These are phyloP conservation scores for Aureobasidium pullulans DNA, from an alignment of 2,329 filamentous ascomycete genomes.

Conservation along the genomic window DNA sequence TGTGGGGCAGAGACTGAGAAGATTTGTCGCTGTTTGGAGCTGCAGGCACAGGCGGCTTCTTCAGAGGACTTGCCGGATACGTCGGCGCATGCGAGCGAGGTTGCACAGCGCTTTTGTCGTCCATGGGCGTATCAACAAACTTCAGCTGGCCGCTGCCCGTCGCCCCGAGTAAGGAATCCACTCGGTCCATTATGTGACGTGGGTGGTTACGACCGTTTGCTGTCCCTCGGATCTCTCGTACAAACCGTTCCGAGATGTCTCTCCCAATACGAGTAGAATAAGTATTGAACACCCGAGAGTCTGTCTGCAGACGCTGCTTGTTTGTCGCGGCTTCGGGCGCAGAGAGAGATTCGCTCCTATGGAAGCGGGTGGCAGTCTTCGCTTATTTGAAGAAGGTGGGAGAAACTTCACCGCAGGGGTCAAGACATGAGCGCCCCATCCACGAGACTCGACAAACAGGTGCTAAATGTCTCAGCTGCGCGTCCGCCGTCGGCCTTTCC, in stretches of 20 bases:
- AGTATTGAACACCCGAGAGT: background rate
- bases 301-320: background rate
- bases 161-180: background rate
- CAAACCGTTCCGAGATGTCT: background rate
- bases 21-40: background rate
- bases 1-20: background rate
- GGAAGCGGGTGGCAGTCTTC: background rate
- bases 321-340: background rate
- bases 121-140: background rate
- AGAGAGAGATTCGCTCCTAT: background rate
- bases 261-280: background rate
- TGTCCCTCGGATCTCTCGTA: background rate
- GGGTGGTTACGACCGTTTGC: slow-evolving; percentile 2
- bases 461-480: slow-evolving; percentile 4
- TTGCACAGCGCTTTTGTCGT: background rate
- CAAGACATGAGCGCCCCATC: background rate
- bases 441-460: background rate
- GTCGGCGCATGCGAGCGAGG: slow-evolving; percentile 1
- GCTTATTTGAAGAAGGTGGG: background rate
- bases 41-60: background rate
- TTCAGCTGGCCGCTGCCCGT: background rate
- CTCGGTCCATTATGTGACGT: slow-evolving; percentile 7
- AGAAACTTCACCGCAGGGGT: background rate
- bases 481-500: background rate
- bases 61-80: background rate